These are phyloP conservation scores for Termitomyces sp. DNA, from an alignment of 768 basidiomycete genomes.

Conservation along the genomic window DNA sequence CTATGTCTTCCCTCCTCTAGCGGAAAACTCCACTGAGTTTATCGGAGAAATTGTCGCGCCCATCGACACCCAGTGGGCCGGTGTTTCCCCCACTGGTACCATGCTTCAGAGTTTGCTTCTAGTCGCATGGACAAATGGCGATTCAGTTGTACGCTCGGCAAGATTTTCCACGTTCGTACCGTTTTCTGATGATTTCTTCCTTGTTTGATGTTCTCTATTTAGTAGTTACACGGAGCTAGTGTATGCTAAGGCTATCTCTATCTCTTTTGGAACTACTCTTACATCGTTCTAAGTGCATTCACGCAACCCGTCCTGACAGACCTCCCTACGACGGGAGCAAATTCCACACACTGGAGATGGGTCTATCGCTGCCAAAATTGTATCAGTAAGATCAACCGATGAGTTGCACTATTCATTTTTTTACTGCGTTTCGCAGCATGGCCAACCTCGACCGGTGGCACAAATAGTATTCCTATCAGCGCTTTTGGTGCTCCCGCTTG, in stretches of 20 bases:
- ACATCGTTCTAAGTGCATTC: conserved; percentile 26
- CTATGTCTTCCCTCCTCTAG: conserved; percentile 46
- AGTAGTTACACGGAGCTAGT: conserved; percentile 48
- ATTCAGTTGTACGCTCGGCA: conserved; percentile 44
- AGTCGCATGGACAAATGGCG: conserved; percentile 55
- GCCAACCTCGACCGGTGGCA: conserved; percentile 32
- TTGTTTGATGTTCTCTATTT: conserved; percentile 1
- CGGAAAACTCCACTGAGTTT: conserved; percentile 41
- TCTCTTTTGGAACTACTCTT: not conserved
- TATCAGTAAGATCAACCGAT: conserved; percentile 34
- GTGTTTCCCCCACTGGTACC: conserved; percentile 44
- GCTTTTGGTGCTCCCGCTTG: conserved; percentile 41
- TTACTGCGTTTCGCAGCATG: conserved; percentile 21
- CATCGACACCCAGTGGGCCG: conserved; percentile 46
- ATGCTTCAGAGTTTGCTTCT: conserved; percentile 54
- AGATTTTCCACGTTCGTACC: conserved; percentile 47
- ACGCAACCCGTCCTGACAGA: conserved; percentile 47
- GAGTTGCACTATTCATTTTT: not conserved
- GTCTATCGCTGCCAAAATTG: conserved; percentile 65
- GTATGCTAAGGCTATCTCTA: conserved; percentile 21
- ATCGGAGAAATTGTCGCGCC: conserved; percentile 60
- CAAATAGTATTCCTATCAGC: conserved; percentile 30
- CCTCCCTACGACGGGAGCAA: conserved; percentile 42
- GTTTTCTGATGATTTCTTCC: not conserved
- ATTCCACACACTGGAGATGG: conserved; percentile 63